These are phyloP conservation scores for Ogataea corticis DNA, from an alignment of 805 yeast genomes.

Conservation along the genomic window DNA sequence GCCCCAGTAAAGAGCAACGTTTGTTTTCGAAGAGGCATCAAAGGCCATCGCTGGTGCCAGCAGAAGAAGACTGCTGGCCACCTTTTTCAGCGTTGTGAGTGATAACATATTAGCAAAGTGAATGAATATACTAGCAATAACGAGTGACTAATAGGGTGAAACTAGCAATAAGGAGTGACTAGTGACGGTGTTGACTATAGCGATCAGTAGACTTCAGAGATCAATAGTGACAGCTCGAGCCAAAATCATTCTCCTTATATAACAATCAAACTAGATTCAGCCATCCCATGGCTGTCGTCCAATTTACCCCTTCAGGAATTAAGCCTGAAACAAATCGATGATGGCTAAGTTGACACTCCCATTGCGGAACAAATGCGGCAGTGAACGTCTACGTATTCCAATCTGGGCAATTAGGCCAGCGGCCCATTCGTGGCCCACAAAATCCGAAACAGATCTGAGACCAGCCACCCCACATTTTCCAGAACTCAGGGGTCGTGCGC, in stretches of 20 bases:
- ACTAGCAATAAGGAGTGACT: neutral
- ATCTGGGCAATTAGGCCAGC: too few species aligned
- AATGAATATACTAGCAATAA: neutral
- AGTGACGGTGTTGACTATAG: neutral
- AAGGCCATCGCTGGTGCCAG: slow-evolving; percentile 27
- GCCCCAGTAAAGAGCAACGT: slow-evolving; percentile 88
- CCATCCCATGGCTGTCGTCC: neutral
- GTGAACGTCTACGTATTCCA: too few species aligned
- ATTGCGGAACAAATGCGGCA: neutral
- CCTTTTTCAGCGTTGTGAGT: slow-evolving; percentile 8
- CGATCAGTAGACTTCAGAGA: neutral
- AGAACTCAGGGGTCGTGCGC: slow-evolving; percentile 4
- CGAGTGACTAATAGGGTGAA: neutral
- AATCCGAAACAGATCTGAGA: slow-evolving; percentile 5
- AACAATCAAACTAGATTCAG: too few species aligned
- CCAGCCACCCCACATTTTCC: slow-evolving; percentile 9
- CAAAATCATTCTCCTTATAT: too few species aligned
- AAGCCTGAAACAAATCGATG: neutral
- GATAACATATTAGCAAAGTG: slow-evolving; percentile 3
- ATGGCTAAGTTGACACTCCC: neutral
- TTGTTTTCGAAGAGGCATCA: slow-evolving; percentile 43
- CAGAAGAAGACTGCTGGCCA: slow-evolving; percentile 16
- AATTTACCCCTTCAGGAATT: neutral
- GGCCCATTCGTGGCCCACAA: too few species aligned
- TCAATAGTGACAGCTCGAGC: neutral